Percentiles rank a stretch among this genome's conserved stretches.
phyloP scores from a whole-genome alignment of 495 filamentous ascomycete species.

The Penicillium ochrochloron region DNA sequence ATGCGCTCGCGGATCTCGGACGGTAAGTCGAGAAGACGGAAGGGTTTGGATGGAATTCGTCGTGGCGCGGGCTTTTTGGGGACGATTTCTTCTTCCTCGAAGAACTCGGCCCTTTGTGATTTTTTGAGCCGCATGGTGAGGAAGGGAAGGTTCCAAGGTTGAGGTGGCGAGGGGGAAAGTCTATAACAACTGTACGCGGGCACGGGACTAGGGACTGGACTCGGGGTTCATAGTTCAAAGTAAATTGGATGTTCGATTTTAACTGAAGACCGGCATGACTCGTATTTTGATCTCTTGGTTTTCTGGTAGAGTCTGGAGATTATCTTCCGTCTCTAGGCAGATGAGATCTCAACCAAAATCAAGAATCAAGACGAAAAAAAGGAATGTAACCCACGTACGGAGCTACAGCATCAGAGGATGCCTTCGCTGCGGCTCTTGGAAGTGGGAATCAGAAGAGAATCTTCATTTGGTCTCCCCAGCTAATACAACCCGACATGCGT shows the following conservation, averaged over 20 bases:
- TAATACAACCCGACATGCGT: slow-evolving; percentile 68
- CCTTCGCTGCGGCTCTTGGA: slow-evolving; percentile 68
- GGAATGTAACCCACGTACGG: slow-evolving; percentile 52
- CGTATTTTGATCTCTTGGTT: background rate
- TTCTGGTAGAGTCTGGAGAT: background rate
- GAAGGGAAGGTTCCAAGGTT: slow-evolving; percentile 8
- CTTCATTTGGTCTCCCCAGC: slow-evolving; percentile 66
- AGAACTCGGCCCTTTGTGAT: slow-evolving; percentile 21
- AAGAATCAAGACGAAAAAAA: slow-evolving; percentile 17
- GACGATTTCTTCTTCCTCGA: slow-evolving; percentile 22
- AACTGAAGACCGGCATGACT: slow-evolving; percentile 12
- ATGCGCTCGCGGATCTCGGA: slow-evolving; percentile 75
- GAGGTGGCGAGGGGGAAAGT: slow-evolving; percentile 14
- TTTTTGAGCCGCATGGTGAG: slow-evolving; percentile 33
- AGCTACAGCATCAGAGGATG: slow-evolving; percentile 52
- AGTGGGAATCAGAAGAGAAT: slow-evolving; percentile 48
- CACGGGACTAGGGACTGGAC: slow-evolving; percentile 22
- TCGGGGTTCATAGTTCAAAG: slow-evolving; percentile 23
- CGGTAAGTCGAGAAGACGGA: slow-evolving; percentile 78
- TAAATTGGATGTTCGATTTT: slow-evolving; percentile 13
- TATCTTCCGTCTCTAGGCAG: background rate
- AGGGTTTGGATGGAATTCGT: slow-evolving; percentile 42
- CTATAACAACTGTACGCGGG: slow-evolving; percentile 22
- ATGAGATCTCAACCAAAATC: slow-evolving; percentile 6
- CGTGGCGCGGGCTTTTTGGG: slow-evolving; percentile 16